Conservation (phyloP, 1,139 yeast genomes). For the Saccharomyces pastorianus region DNA sequence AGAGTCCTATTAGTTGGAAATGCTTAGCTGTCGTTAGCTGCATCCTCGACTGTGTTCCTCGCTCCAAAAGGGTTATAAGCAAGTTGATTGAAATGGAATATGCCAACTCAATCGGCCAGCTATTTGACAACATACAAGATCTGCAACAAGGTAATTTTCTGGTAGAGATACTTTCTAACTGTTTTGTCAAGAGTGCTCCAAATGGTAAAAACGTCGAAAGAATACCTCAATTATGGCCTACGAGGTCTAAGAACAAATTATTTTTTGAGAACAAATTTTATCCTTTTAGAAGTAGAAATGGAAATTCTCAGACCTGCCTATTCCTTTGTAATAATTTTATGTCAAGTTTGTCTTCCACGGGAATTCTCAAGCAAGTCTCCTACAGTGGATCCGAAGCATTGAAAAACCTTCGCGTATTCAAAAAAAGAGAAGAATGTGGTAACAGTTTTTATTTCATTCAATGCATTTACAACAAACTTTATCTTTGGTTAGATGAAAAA, state of each 20-base stretch:
- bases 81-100: constrained; percentile 11
- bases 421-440: neutral
- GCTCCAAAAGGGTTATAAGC: constrained; percentile 9
- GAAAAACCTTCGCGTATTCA: neutral
- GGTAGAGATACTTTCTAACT: constrained; percentile 15
- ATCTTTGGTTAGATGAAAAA: constrained; percentile 18
- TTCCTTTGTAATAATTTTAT: neutral
- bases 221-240: constrained; percentile 17
- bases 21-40: constrained; percentile 12
- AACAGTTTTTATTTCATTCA: constrained; percentile 11
- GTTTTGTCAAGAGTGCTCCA: constrained; percentile 14
- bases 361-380: neutral
- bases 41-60: constrained; percentile 9
- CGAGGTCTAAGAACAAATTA: constrained; percentile 7
- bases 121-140: constrained; percentile 14
- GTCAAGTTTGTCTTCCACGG: neutral
- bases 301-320: neutral
- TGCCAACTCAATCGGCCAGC: constrained; percentile 10
- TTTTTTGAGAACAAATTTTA: constrained; percentile 14
- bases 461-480: constrained; percentile 9
- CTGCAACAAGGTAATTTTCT: constrained; percentile 18
- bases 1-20: constrained; percentile 16
- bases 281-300: constrained; percentile 13
- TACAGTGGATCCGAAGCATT: neutral
- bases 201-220: constrained; percentile 9